Percentiles rank a stretch among this genome's conserved stretches.
Evolutionary conservation across 768 basidiomycete genomes (phyloP).

Genomic region (Mrakia blollopis): DNA sequence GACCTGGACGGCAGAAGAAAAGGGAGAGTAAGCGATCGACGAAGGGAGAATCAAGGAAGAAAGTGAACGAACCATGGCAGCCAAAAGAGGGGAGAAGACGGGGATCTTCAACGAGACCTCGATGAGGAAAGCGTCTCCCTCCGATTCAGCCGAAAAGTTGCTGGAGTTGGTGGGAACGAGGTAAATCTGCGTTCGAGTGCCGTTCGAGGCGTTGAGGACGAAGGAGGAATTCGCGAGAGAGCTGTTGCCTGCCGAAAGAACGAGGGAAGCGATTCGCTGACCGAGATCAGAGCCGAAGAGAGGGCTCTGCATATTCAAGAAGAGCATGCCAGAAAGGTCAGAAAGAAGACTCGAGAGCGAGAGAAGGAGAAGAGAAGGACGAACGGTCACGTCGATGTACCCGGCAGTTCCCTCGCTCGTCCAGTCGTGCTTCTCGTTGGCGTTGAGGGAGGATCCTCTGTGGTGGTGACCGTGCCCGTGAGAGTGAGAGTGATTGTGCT

Average conservation of each 20-base stretch:
- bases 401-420: conserved; percentile 37
- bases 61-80: conserved; percentile 35
- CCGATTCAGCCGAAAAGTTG: conserved; percentile 33
- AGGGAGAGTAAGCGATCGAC: too few relatives aligned
- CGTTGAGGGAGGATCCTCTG: neutral
- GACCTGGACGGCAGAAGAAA: neutral
- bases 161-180: conserved; percentile 42
- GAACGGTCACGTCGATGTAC: conserved; percentile 40
- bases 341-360: too few relatives aligned
- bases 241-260: conserved; percentile 42
- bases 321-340: too few relatives aligned
- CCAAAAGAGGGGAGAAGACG: conserved; percentile 48
- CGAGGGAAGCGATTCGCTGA: conserved; percentile 48
- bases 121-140: conserved; percentile 32
- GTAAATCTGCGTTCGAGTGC: conserved; percentile 50
- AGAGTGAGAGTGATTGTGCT: too few relatives aligned
- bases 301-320: conserved; percentile 35
- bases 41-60: too few relatives aligned
- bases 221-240: conserved; percentile 44
- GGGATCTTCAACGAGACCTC: conserved; percentile 51
- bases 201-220: conserved; percentile 53
- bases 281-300: conserved; percentile 44
- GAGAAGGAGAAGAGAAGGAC: too few relatives aligned
- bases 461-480: neutral
- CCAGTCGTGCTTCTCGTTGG: conserved; percentile 14